Base-by-base conservation (phyloP, 2,329 filamentous ascomycete genomes). In the Colletotrichum sp. region DNA sequence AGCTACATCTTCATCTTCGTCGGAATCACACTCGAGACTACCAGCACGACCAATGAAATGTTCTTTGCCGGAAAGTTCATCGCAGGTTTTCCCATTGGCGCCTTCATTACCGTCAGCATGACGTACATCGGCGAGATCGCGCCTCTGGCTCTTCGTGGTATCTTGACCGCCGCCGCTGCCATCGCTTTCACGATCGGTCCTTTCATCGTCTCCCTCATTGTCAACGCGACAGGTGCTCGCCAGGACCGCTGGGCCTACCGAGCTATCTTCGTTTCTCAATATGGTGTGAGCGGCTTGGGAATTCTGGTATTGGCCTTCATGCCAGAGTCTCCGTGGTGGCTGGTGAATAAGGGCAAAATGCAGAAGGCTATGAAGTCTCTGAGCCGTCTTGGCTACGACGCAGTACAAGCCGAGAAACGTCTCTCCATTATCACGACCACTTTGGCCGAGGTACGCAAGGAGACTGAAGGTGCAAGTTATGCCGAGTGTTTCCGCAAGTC, bases 271-370 rank as follows among this genome's bases (percentile, higher is more conserved):
- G 71, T 76, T 24, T 74, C 74, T 2, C 74, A 76, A 39, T 76
- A 76, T 61, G 74, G 74, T 24, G 26, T 76, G 60, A 76, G 74
- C n/a, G 74, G 74, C 5, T 5, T 76, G 12, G 74, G 74, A n/a
- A 55, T 64, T 12, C 10, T 72, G 18, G 8, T 74, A 12, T 26
- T 77, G 13, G 65, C 68, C 52, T 77, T 75, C 30, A 82, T 88
- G 72, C 87, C 87, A 1, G 86, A 88, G 79, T 82, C 86, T 1
- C 86, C 87, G 16, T 82, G 86, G 75, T 88, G 84, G 85, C 80
- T 87, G 5, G 79, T 80, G 8, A 82, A 80, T 26, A 81, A 82
- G 67, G 84, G 81, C 24, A 77, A 67, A 10, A 75, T 55, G 63
- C 61, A 75, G n/a, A 75, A 72, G 68, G 72, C 72, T 18, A 69